Evolutionary conservation across 1,284 basidiomycete genomes (phyloP).

Genomic region (Ceratobasidium sp.): DNA sequence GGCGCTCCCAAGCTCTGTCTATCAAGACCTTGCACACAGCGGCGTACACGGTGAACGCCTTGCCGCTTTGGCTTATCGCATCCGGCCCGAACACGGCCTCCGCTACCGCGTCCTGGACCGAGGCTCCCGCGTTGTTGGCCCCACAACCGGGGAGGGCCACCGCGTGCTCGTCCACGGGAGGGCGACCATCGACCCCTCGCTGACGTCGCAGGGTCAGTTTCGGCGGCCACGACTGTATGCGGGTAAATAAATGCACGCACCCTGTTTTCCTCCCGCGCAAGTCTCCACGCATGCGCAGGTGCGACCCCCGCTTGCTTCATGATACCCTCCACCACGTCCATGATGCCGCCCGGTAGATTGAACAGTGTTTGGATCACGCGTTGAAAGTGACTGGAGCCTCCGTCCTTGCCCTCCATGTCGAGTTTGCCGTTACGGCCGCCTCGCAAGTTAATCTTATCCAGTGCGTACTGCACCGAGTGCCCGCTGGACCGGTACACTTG

Average conservation of each 20-base stretch:
- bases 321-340: background rate
- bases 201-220: background rate
- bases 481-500: background rate
- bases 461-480: background rate
- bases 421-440: background rate
- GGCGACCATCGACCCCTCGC: background rate
- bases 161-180: background rate
- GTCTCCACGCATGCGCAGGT: slow-evolving; percentile 23
- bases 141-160: background rate
- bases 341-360: background rate
- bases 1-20: slow-evolving; percentile 1
- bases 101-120: background rate
- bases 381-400: background rate
- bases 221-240: background rate
- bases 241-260: background rate
- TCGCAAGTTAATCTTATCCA: background rate
- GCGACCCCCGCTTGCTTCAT: background rate
- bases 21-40: background rate
- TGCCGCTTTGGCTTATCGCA: background rate
- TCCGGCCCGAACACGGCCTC: background rate
- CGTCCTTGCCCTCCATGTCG: background rate
- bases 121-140: background rate
- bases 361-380: background rate
- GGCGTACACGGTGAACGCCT: background rate
- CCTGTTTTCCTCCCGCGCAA: background rate